Conservation (phyloP, 1,284 basidiomycete species). For the Paramarasmius palmivorus region DNA sequence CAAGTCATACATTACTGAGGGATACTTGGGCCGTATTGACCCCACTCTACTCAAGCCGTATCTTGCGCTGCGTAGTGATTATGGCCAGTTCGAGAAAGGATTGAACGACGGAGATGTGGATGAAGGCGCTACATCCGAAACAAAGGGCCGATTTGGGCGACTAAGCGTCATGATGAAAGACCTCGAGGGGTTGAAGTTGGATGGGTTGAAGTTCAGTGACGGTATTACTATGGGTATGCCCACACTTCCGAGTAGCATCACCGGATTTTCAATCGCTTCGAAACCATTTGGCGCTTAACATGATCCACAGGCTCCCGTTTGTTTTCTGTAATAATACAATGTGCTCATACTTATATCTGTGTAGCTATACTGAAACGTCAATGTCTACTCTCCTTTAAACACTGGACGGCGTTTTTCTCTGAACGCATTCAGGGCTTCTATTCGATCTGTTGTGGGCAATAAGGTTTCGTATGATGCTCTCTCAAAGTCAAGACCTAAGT, state of each 20-base stretch:
- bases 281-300: conserved; percentile 30
- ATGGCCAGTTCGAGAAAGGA: conserved; percentile 75
- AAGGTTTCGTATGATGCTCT: conserved; percentile 84
- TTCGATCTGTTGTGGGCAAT: conserved; percentile 76
- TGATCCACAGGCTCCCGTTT: neutral
- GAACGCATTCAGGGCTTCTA: conserved; percentile 88
- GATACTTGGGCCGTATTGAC: conserved; percentile 91
- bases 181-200: conserved; percentile 65
- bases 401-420: conserved; percentile 83
- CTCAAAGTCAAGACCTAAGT: conserved; percentile 83
- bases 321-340: no score
- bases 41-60: conserved; percentile 87
- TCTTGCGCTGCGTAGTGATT: conserved; percentile 89
- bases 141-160: conserved; percentile 66
- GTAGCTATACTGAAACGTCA: conserved; percentile 24
- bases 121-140: conserved; percentile 42
- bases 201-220: conserved; percentile 38
- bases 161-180: conserved; percentile 85
- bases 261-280: conserved; percentile 47
- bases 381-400: conserved; percentile 77
- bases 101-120: conserved; percentile 62
- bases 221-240: conserved; percentile 56
- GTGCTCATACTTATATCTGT: conserved; percentile 19
- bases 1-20: conserved; percentile 90
- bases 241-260: conserved; percentile 47